Percentiles rank a stretch among this genome's conserved stretches.
Conservation (phyloP, 2,329 filamentous ascomycete genomes). For the Teratosphaeria gauchensis region DNA sequence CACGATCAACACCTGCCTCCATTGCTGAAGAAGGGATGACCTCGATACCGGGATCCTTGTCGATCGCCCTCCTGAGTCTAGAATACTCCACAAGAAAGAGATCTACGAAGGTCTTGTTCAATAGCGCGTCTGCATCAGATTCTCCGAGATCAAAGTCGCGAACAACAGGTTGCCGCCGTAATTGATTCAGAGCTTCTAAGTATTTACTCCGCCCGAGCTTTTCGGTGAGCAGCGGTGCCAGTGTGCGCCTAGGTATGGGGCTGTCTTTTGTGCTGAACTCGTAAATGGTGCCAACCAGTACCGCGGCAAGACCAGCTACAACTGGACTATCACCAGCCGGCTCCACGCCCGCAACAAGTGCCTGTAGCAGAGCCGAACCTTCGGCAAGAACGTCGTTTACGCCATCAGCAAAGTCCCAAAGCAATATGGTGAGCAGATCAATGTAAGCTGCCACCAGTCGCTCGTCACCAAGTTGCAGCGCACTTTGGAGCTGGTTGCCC, state of each 20-base stretch:
- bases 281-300: constrained; percentile 79
- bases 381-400: constrained; percentile 90
- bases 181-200: constrained; percentile 65
- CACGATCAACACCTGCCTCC: constrained; percentile 84
- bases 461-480: constrained; percentile 61
- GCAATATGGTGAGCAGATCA: constrained; percentile 79
- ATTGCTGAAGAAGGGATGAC: constrained; percentile 72
- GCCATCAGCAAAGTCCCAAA: constrained; percentile 84
- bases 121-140: constrained; percentile 29
- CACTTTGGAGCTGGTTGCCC: constrained; percentile 73
- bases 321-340: constrained; percentile 7
- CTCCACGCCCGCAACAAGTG: constrained; percentile 43
- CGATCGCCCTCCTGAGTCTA: constrained; percentile 71
- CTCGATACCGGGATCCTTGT: constrained; percentile 82
- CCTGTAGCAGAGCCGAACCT: constrained; percentile 72
- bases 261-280: constrained; percentile 98
- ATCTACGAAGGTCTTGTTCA: constrained; percentile 78
- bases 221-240: constrained; percentile 68
- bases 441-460: constrained; percentile 75
- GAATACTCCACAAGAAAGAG: constrained; percentile 96
- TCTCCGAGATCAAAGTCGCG: constrained; percentile 73
- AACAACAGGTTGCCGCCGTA: constrained; percentile 68
- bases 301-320: constrained; percentile 60
- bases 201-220: constrained; percentile 80
- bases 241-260: constrained; percentile 68